Percentiles rank a stretch among this genome's conserved stretches.
phyloP scores from a whole-genome alignment of 768 basidiomycete genomes.

The Leccinum rimulosum region DNA sequence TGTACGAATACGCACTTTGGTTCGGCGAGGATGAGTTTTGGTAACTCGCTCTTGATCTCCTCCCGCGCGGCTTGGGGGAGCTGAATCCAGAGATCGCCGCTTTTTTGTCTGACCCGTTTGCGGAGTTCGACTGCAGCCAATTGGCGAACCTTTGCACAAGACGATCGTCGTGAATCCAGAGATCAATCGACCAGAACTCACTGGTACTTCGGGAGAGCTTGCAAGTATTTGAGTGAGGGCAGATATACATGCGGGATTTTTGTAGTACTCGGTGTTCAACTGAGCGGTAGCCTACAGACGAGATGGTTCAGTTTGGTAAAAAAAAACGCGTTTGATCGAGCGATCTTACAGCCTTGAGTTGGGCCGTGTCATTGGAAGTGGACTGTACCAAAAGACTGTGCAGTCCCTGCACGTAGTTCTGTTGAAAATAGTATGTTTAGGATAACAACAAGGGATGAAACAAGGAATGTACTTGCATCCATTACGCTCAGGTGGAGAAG shows the following conservation, averaged over 20 bases:
- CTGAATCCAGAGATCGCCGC: slow-evolving; percentile 78
- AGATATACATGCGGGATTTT: slow-evolving; percentile 85
- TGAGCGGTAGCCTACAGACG: slow-evolving; percentile 76
- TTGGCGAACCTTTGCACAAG: slow-evolving; percentile 75
- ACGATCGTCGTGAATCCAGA: slow-evolving; percentile 7
- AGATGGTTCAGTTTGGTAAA: slow-evolving; percentile 6
- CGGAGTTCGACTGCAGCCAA: slow-evolving; percentile 94
- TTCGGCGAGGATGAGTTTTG: slow-evolving; percentile 75
- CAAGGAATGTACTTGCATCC: slow-evolving; percentile 26
- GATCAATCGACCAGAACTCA: slow-evolving; percentile 42
- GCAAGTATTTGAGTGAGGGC: slow-evolving; percentile 86
- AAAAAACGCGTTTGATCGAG: slow-evolving; percentile 27
- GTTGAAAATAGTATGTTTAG: slow-evolving; percentile 37
- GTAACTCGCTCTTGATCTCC: slow-evolving; percentile 82
- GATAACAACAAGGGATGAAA: neutral
- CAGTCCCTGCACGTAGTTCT: slow-evolving; percentile 73
- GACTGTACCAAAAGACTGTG: slow-evolving; percentile 85
- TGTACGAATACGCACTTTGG: slow-evolving; percentile 53
- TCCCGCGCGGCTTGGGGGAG: slow-evolving; percentile 66
- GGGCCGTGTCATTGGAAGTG: slow-evolving; percentile 76
- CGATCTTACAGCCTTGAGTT: slow-evolving; percentile 80
- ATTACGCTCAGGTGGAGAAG: slow-evolving; percentile 20
- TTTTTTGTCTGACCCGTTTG: slow-evolving; percentile 82
- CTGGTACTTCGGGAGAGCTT: slow-evolving; percentile 78
- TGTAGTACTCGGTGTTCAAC: slow-evolving; percentile 92